These are phyloP conservation scores for Dichotomocladium elegans DNA, from an alignment of 371 early-diverging fungal genomes.

Conservation along the genomic window DNA sequence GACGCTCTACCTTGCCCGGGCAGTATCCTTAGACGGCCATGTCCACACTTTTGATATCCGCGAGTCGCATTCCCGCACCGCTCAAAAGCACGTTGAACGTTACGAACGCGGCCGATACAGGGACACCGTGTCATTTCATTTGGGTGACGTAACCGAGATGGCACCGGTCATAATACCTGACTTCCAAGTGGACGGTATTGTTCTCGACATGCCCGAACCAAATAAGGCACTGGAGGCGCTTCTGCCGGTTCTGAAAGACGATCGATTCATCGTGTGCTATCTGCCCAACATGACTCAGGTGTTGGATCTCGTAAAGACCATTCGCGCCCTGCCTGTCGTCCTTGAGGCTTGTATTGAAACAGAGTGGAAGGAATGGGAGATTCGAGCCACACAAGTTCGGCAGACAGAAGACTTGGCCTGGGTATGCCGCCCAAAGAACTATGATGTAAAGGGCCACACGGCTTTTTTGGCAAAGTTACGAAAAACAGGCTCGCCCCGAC, in stretches of 20 bases:
- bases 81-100: constrained; percentile 48
- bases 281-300: constrained; percentile 79
- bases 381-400: constrained; percentile 58
- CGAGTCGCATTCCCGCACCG: constrained; percentile 47
- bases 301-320: constrained; percentile 47
- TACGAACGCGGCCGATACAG: constrained; percentile 58
- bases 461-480: constrained; percentile 62
- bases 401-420: constrained; percentile 36
- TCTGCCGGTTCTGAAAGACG: constrained; percentile 50
- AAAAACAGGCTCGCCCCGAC: constrained; percentile 30
- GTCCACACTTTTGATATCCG: constrained; percentile 64
- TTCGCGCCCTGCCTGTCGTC: constrained; percentile 43
- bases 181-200: constrained; percentile 54
- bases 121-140: constrained; percentile 43
- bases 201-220: constrained; percentile 72
- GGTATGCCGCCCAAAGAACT: constrained; percentile 61
- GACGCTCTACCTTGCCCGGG: constrained; percentile 64
- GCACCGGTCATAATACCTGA: constrained; percentile 11
- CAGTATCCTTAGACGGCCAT: constrained; percentile 44
- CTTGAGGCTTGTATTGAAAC: constrained; percentile 64
- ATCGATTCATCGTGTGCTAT: constrained; percentile 67
- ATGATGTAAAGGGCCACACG: constrained; percentile 57
- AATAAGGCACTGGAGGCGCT: constrained; percentile 44
- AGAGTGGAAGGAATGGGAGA: constrained; percentile 72
- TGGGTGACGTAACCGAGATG: constrained; percentile 48